Conservation (phyloP, 768 basidiomycete species). For the Mycena vitilis region DNA sequence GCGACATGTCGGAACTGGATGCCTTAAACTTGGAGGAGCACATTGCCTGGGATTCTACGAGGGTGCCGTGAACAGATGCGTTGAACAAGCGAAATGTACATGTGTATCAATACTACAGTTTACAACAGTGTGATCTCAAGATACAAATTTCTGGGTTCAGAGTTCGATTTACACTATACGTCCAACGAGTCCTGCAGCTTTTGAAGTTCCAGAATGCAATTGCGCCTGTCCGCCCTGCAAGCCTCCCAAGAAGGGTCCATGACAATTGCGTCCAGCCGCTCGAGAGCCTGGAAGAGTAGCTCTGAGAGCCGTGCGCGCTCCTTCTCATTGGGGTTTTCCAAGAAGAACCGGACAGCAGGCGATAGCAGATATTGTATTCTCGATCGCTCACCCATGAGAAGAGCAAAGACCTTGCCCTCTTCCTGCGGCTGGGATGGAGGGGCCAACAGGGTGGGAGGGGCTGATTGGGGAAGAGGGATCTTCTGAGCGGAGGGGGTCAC, state of each 20-base stretch:
- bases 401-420: background rate
- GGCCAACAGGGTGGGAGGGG: background rate
- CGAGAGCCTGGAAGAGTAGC: constrained; percentile 19
- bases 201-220: constrained; percentile 9
- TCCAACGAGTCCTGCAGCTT: constrained; percentile 68
- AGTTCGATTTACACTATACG: constrained; percentile 8
- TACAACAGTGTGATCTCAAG: constrained; percentile 9
- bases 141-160: constrained; percentile 8
- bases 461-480: background rate
- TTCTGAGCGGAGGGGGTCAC: background rate
- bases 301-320: constrained; percentile 26
- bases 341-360: constrained; percentile 10
- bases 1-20: constrained; percentile 77
- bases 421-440: background rate
- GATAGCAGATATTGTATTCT: constrained; percentile 6
- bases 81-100: background rate
- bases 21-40: constrained; percentile 76
- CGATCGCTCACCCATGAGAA: constrained; percentile 14
- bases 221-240: constrained; percentile 17
- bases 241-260: constrained; percentile 55
- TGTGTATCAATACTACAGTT: background rate
- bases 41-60: constrained; percentile 90
- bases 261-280: constrained; percentile 80
- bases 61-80: constrained; percentile 52
- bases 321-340: constrained; percentile 17